Base-by-base conservation (phyloP, 805 yeast genomes). In the Lipomyces chichibuensis region DNA sequence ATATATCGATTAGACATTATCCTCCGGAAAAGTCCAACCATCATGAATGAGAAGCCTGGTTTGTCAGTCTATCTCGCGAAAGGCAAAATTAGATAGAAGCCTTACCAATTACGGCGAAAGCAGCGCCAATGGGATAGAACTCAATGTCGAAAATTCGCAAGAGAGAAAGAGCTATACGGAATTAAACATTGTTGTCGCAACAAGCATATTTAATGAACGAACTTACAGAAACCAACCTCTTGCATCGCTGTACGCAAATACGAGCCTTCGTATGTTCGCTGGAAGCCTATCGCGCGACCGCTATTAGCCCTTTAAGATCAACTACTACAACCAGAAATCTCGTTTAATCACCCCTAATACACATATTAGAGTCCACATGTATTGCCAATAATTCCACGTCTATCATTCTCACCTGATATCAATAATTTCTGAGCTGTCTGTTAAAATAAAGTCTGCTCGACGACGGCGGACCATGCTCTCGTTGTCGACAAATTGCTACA, bases 211-310 rank as follows among this genome's bases (percentile, higher is more conserved):
- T n/a, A 43, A 3, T n/a, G 14, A 20, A 14, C 17, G 14, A 27
- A 63, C 76, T 17, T 70, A 63, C 81, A 82, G 73, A 91, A 88
- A 11, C 92, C 84, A 35, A 91, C 76, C 62, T 88, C 83, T 25
- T 90, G 88, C 37, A 91, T 78, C 25, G 93, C 89, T 0, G 93
- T 85, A 62, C 96, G 77, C 32, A 88, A 81, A 74, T 91, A 90
- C 1, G 96, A 93, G 0, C 96, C 96, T 74, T 90, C 95, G 73
- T 89, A 90, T 0, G 96, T 90, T 65, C 96, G 77, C 77, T 90
- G 95, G 72, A 88, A 89, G 0, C 94, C 95, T 72, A 17, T 29
- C 32, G 7, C 32, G n/a, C 5, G 43, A 37, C 14, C 17, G n/a
- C 17, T 37, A 37, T 13, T 43, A 17, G 49, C n/a, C 23, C 25